phyloP scores from a whole-genome alignment of 1,284 basidiomycete species.

The Pseudozyma sp. region DNA sequence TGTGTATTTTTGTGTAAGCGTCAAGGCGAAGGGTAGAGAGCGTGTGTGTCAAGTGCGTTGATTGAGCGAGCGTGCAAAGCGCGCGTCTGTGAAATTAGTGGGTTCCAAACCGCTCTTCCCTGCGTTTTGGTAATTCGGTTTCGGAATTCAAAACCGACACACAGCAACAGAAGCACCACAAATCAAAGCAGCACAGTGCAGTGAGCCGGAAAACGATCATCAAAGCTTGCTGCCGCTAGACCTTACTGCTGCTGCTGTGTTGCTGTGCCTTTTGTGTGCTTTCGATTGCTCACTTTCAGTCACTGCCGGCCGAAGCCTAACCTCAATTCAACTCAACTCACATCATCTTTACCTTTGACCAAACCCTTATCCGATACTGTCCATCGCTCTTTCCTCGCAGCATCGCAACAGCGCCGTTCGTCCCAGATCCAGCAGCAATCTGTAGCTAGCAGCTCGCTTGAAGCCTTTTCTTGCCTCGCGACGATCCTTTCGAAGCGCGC shows the following conservation, averaged over 20 bases:
- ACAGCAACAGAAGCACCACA: too few species aligned
- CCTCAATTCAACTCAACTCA: not conserved
- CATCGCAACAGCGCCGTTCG: not conserved
- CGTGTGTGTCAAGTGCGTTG: slow-evolving; percentile 1
- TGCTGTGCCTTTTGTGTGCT: too few species aligned
- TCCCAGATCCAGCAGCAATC: not conserved
- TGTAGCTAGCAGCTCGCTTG: not conserved
- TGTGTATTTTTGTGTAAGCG: not conserved
- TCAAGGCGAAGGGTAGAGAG: not conserved
- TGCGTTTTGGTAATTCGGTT: not conserved
- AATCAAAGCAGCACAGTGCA: too few species aligned
- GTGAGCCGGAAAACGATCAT: not conserved
- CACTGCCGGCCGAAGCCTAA: not conserved
- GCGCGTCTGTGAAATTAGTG: not conserved
- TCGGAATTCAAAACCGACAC: not conserved
- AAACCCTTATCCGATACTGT: not conserved
- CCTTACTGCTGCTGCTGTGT: not conserved
- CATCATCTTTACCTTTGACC: not conserved
- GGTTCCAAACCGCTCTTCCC: not conserved
- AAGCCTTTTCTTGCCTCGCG: not conserved
- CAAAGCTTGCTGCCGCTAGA: not conserved
- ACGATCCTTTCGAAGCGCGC: not conserved
- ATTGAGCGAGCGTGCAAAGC: not conserved
- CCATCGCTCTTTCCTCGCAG: not conserved
- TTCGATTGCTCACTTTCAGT: not conserved